Evolutionary conservation across 768 basidiomycete genomes (phyloP).

Genomic region (Suillus decipiens): DNA sequence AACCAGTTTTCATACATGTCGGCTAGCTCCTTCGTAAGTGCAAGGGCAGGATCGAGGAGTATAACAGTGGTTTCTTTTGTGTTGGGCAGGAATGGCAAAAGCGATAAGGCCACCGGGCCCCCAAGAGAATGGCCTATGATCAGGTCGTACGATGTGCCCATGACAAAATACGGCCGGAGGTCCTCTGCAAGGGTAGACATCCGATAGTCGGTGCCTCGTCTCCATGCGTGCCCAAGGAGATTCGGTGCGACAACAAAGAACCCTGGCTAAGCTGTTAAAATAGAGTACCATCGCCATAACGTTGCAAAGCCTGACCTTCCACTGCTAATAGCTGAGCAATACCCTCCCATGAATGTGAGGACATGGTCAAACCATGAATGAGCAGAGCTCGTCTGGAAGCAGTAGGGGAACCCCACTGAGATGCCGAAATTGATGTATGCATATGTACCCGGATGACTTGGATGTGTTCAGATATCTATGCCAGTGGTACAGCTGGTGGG

Average conservation of each 20-base stretch:
- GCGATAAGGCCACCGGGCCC: neutral
- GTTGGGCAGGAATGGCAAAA: neutral
- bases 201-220: neutral
- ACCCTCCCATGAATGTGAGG: neutral
- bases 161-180: neutral
- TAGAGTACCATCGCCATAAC: neutral
- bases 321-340: neutral
- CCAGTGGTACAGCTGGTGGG: neutral
- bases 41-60: neutral
- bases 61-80: neutral
- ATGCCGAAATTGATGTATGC: neutral
- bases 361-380: neutral
- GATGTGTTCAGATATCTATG: neutral
- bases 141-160: neutral
- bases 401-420: neutral
- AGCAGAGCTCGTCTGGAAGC: neutral
- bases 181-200: neutral
- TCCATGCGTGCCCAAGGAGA: conserved; percentile 4
- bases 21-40: neutral
- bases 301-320: neutral
- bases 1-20: neutral
- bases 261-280: neutral
- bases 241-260: neutral
- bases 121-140: neutral
- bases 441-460: neutral